phyloP scores from a whole-genome alignment of 2,329 filamentous ascomycete genomes.

The Lasiodiplodia citricola region DNA sequence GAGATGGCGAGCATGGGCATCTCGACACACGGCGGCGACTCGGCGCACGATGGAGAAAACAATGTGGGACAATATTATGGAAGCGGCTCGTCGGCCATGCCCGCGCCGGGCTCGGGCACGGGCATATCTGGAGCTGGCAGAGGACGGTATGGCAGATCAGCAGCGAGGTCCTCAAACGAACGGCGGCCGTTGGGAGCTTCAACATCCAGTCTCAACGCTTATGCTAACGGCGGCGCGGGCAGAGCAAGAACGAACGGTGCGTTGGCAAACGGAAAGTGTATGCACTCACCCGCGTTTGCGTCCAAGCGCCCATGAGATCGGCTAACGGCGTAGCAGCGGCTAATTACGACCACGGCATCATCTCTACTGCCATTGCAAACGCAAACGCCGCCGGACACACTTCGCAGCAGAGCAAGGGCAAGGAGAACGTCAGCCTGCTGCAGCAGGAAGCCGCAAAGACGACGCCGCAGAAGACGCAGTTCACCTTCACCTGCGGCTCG shows the following conservation, averaged over 20 bases:
- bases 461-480: slow-evolving; percentile 79
- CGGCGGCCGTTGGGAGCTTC: slow-evolving; percentile 51
- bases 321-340: slow-evolving; percentile 45
- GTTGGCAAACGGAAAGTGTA: slow-evolving; percentile 30
- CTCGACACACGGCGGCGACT: slow-evolving; percentile 52
- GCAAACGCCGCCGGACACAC: slow-evolving; percentile 65
- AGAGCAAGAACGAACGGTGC: slow-evolving; percentile 27
- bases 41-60: slow-evolving; percentile 50
- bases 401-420: slow-evolving; percentile 60
- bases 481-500: slow-evolving; percentile 95
- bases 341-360: slow-evolving; percentile 70
- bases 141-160: slow-evolving; percentile 75
- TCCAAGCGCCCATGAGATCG: slow-evolving; percentile 36
- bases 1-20: slow-evolving; percentile 70
- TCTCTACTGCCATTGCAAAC: slow-evolving; percentile 89
- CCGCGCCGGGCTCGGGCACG: slow-evolving; percentile 56
- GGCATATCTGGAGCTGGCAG: slow-evolving; percentile 85
- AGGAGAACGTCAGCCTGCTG: slow-evolving; percentile 80
- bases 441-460: slow-evolving; percentile 70
- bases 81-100: slow-evolving; percentile 59
- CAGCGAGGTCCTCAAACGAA: slow-evolving; percentile 47
- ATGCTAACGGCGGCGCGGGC: slow-evolving; percentile 48
- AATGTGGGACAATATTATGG: slow-evolving; percentile 61
- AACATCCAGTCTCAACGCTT: slow-evolving; percentile 50
- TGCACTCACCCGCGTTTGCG: slow-evolving; percentile 26